These are phyloP conservation scores for Acanthamoeba quina DNA, from an alignment of 208 protist species.

Conservation along the genomic window DNA sequence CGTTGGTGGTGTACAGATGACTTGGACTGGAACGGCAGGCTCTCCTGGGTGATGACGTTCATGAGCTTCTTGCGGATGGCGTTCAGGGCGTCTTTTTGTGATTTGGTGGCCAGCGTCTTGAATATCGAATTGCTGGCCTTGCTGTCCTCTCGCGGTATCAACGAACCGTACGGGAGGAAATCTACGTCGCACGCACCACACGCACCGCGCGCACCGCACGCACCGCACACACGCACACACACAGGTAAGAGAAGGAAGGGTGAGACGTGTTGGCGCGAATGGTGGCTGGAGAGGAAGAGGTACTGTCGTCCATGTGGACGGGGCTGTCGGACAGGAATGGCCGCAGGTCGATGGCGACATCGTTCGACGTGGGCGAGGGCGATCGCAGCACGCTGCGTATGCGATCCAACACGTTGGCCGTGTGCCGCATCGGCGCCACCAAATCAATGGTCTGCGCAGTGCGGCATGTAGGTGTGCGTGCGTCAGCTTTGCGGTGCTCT, in stretches of 20 bases:
- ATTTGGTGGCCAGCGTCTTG: constrained; percentile 13
- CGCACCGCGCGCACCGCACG: background rate
- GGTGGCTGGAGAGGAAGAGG: background rate
- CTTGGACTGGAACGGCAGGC: constrained; percentile 17
- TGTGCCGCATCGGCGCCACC: constrained; percentile 9
- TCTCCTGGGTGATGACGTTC: background rate
- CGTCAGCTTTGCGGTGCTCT: background rate
- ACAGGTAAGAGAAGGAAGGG: no score
- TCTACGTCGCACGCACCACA: background rate
- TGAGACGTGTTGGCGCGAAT: no score
- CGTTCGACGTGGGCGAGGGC: background rate
- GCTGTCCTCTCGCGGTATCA: background rate
- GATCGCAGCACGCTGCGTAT: background rate
- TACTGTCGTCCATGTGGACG: background rate
- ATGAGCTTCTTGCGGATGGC: constrained; percentile 40
- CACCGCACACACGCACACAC: background rate
- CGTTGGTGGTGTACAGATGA: background rate
- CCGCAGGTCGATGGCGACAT: background rate
- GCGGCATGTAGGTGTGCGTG: background rate
- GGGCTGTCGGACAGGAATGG: background rate
- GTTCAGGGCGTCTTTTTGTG: constrained; percentile 31
- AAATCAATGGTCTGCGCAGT: background rate
- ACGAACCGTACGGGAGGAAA: constrained; percentile 13
- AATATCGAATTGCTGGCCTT: constrained; percentile 26
- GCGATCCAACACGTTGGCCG: constrained; percentile 2